These are phyloP conservation scores for Mycena kentingensis DNA, from an alignment of 768 basidiomycete genomes.

Conservation along the genomic window DNA sequence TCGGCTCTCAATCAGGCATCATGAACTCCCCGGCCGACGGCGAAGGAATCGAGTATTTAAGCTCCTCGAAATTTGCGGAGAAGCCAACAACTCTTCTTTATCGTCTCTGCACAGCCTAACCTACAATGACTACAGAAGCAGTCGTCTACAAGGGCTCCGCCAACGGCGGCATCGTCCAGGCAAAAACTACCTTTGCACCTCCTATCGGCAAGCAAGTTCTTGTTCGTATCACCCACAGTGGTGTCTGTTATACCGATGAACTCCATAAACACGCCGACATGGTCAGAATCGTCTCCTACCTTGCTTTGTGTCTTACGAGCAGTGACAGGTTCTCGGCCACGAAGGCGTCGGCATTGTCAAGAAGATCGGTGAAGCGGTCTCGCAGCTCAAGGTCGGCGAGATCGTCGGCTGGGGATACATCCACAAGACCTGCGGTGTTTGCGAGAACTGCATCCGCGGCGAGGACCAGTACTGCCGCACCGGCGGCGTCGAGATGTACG, in stretches of 20 bases:
- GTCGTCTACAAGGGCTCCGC: slow-evolving; percentile 13
- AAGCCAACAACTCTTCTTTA: no score
- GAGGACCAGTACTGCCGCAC: slow-evolving; percentile 6
- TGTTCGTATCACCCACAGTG: slow-evolving; percentile 24
- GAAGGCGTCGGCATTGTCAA: slow-evolving; percentile 3
- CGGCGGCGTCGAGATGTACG: slow-evolving; percentile 24
- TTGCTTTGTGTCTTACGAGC: not conserved
- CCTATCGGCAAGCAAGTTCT: slow-evolving; percentile 16
- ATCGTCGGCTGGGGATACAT: not conserved
- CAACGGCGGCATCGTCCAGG: slow-evolving; percentile 5
- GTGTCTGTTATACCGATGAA: slow-evolving; percentile 42
- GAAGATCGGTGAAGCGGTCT: not conserved
- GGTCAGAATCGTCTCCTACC: slow-evolving; percentile 15
- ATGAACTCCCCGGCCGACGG: no score
- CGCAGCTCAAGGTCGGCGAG: not conserved
- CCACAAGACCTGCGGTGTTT: not conserved
- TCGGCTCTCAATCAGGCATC: no score
- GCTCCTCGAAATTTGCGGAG: no score
- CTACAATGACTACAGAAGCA: slow-evolving; percentile 14
- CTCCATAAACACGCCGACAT: slow-evolving; percentile 34
- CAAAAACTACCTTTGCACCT: not conserved
- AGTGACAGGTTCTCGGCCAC: not conserved
- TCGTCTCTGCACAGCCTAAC: no score
- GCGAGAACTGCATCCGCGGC: slow-evolving; percentile 2
- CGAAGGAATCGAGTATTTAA: no score